phyloP scores from a whole-genome alignment of 2,329 filamentous ascomycete genomes.

The Stemphylium lycopersici region DNA sequence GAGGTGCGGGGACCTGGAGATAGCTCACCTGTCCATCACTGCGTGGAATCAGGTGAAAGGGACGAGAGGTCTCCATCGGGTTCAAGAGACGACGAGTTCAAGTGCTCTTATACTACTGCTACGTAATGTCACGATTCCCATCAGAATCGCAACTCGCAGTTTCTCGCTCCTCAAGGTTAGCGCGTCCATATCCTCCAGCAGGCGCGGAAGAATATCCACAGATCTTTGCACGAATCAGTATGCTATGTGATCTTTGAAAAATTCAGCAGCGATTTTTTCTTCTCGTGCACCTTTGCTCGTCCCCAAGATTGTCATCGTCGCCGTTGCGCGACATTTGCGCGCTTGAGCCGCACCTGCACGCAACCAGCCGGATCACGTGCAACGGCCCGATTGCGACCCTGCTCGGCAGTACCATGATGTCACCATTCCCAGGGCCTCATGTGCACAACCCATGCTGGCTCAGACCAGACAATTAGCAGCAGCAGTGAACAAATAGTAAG shows the following conservation, averaged over 20 bases:
- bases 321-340: not conserved
- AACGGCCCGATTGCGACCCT: not conserved
- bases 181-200: not conserved
- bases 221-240: not conserved
- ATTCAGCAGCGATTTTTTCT: not conserved
- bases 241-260: not conserved
- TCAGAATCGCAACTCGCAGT: not conserved
- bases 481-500: not conserved
- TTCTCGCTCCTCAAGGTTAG: not conserved
- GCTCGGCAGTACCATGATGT: not conserved
- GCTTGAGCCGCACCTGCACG: not conserved
- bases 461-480: not conserved
- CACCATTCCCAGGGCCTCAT: not conserved
- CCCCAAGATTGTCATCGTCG: not conserved
- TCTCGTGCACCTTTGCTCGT: not conserved
- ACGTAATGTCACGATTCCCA: not conserved
- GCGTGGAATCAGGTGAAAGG: not conserved
- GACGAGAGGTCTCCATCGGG: not conserved
- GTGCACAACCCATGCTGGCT: too few relatives aligned
- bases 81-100: not conserved
- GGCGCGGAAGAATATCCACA: not conserved
- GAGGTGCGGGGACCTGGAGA: slow-evolving; percentile 11
- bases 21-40: not conserved
- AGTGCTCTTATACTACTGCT: not conserved
- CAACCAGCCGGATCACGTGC: not conserved